phyloP scores from a whole-genome alignment of 2,329 filamentous ascomycete genomes.

The Didymella arachidicola region DNA sequence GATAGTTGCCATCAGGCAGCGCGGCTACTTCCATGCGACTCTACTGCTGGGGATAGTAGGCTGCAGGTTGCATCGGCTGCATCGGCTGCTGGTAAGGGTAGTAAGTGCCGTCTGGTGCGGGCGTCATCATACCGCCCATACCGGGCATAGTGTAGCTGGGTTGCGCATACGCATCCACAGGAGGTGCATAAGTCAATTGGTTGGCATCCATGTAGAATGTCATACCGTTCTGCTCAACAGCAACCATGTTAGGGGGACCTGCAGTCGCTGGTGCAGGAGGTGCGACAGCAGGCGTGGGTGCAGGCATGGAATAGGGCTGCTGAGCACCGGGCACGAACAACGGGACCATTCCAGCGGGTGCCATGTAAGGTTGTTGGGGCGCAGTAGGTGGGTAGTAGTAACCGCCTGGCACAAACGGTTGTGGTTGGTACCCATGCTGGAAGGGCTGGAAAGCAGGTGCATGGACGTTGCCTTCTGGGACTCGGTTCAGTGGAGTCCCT shows the following conservation, averaged over 20 bases:
- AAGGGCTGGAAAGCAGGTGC: slow-evolving; percentile 84
- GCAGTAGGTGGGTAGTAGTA: slow-evolving; percentile 69
- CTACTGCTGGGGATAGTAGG: slow-evolving; percentile 65
- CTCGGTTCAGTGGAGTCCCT: slow-evolving; percentile 86
- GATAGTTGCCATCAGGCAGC: not conserved
- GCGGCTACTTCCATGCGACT: not conserved
- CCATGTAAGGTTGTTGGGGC: slow-evolving; percentile 54
- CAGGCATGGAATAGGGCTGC: slow-evolving; percentile 55
- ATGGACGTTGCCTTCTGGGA: slow-evolving; percentile 90
- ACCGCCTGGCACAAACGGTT: slow-evolving; percentile 49
- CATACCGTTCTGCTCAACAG: slow-evolving; percentile 93
- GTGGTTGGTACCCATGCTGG: slow-evolving; percentile 62
- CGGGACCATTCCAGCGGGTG: slow-evolving; percentile 59
- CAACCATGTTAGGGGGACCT: slow-evolving; percentile 65
- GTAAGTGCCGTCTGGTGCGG: slow-evolving; percentile 61
- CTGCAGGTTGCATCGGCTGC: slow-evolving; percentile 50
- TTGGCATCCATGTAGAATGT: slow-evolving; percentile 91
- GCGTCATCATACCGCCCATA: slow-evolving; percentile 82
- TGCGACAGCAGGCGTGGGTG: slow-evolving; percentile 44
- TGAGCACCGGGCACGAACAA: slow-evolving; percentile 66
- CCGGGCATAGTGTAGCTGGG: slow-evolving; percentile 65
- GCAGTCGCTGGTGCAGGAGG: slow-evolving; percentile 44
- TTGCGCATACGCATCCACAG: slow-evolving; percentile 54
- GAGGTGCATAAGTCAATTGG: slow-evolving; percentile 64
- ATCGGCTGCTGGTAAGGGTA: slow-evolving; percentile 64